These are phyloP conservation scores for Cyberlindnera mycetangii DNA, from an alignment of 805 yeast genomes.

Conservation along the genomic window DNA sequence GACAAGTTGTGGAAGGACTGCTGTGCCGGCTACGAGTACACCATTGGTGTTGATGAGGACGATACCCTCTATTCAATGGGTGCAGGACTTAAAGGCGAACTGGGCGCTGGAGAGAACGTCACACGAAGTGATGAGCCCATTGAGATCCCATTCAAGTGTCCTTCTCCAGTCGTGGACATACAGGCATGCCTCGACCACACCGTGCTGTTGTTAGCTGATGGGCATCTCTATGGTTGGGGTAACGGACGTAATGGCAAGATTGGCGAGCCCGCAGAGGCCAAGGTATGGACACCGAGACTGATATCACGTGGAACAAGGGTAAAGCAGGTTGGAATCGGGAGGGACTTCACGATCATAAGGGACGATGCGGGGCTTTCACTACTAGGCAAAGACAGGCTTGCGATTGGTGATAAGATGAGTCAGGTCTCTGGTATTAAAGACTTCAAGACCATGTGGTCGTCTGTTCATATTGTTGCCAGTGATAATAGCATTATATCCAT, in stretches of 20 bases:
- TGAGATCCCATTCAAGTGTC: constrained; percentile 11
- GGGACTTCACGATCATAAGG: constrained; percentile 52
- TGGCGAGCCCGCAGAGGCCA: constrained; percentile 22
- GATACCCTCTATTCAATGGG: constrained; percentile 55
- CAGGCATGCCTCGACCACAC: constrained; percentile 46
- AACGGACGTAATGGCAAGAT: constrained; percentile 59
- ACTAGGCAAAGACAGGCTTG: constrained; percentile 36
- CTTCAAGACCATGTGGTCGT: constrained; percentile 73
- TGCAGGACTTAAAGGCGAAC: constrained; percentile 66
- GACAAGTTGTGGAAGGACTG: constrained; percentile 41
- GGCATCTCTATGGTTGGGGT: constrained; percentile 65
- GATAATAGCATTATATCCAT: constrained; percentile 39
- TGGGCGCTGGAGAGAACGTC: constrained; percentile 47
- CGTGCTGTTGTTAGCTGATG: constrained; percentile 37
- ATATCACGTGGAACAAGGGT: not conserved
- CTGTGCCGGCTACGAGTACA: constrained; percentile 80
- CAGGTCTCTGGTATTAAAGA: constrained; percentile 12
- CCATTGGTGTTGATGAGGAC: constrained; percentile 43
- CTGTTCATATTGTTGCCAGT: constrained; percentile 48
- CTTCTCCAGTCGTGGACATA: constrained; percentile 15
- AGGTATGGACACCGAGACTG: constrained; percentile 18
- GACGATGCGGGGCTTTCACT: constrained; percentile 23
- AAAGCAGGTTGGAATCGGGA: constrained; percentile 38
- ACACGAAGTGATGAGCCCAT: not conserved
- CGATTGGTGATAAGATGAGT: constrained; percentile 4